Evolutionary conservation across 192 early-diverging fungal genomes (phyloP), one percentile per base, ranked within the genome.

Genomic region (Coemansia sp.): DNA sequence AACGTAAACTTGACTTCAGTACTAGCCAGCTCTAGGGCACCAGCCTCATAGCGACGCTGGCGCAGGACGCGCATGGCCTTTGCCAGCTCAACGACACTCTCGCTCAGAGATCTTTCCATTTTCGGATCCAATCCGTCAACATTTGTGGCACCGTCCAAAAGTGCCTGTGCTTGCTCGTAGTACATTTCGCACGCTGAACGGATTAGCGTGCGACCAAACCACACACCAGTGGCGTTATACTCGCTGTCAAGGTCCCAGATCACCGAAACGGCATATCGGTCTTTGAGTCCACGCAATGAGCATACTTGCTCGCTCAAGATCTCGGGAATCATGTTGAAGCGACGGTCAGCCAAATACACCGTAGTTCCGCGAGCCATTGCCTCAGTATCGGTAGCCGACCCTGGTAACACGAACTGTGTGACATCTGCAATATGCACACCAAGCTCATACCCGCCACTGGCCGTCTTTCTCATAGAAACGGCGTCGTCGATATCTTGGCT

Each of bases 401-500:
- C 87, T 12, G 89, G 84, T 5, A 79, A 71, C 10, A 93, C 85
- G 84, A 92, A 93, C 24, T 85, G 89, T 9, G 89, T 81, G 4
- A 92, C 90, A 65, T 93, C 92, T 5, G 92, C 92, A 70, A 93
- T 93, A 46, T 93, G 92, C 44, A 93, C 89, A 8, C 91, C 92
- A 29, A 93, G 82, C 68, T 92, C 91, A 38, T 87, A 73, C 3
- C 84, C 76, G 1, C 83, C 86, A 57, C 78, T 68, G 5, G 66
- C 71, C 1, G 87, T 63, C 44, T 85, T 80, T 33, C 80, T 75
- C 66, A 92, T 78, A 15, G 92, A 93, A 31, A 93, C 76, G 11
- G 91, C 91, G 58, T 93, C 92, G 76, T 93, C 92, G 62, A 93
- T 93, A 76, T 93, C 92, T 75, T 91, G 87, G 74, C 91, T 90